A percentile compares a stretch with the other conserved stretches of the same genome.
These are phyloP conservation scores for Termitomyces sp. DNA, from an alignment of 768 basidiomycete species.

Conservation along the genomic window DNA sequence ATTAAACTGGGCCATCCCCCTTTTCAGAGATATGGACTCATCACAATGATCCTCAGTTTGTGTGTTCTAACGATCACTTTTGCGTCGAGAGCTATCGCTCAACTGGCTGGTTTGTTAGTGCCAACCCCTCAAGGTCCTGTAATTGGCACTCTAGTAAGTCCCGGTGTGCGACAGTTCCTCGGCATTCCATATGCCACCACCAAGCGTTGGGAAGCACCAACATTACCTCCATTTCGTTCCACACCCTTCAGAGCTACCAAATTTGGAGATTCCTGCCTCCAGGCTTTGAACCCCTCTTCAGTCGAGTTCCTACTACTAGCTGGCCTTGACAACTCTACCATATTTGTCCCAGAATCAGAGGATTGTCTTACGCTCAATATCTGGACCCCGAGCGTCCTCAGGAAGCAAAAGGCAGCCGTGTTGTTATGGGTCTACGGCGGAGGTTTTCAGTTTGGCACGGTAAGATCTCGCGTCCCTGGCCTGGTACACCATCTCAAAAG, in stretches of 20 bases:
- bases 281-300: slow-evolving; percentile 19
- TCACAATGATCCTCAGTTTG: slow-evolving; percentile 1
- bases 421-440: slow-evolving; percentile 39
- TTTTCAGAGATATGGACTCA: slow-evolving; percentile 14
- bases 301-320: slow-evolving; percentile 23
- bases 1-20: neutral
- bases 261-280: slow-evolving; percentile 30
- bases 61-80: neutral
- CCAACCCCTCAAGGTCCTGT: slow-evolving; percentile 30
- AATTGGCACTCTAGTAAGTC: slow-evolving; percentile 21
- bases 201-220: slow-evolving; percentile 30
- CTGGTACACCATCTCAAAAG: neutral
- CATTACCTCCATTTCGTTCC: slow-evolving; percentile 17
- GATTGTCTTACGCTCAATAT: slow-evolving; percentile 35
- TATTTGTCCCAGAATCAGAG: slow-evolving; percentile 30
- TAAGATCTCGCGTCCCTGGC: slow-evolving; percentile 11
- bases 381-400: slow-evolving; percentile 29
- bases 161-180: slow-evolving; percentile 31
- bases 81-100: neutral
- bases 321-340: slow-evolving; percentile 18
- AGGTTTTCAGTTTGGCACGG: slow-evolving; percentile 33
- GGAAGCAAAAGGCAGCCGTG: slow-evolving; percentile 33
- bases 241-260: slow-evolving; percentile 22
- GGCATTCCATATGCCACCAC: slow-evolving; percentile 34
- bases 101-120: slow-evolving; percentile 19